Base-by-base conservation (phyloP, 2,329 filamentous ascomycete species). In the Ophiostoma quercus region DNA sequence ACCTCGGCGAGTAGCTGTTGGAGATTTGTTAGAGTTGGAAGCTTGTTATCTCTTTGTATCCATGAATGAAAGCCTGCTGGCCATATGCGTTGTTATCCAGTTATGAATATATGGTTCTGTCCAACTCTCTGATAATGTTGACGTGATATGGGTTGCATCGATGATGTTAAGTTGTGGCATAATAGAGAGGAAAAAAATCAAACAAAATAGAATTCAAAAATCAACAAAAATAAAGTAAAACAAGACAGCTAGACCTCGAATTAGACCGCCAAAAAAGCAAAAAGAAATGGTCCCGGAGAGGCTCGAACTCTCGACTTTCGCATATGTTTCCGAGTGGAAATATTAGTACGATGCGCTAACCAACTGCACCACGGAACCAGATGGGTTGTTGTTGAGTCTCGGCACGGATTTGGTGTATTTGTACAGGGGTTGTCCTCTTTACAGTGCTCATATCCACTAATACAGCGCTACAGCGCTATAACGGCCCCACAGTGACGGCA, bases 1-100 rank as follows among this genome's bases (percentile, higher is more conserved):
- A 88, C 73, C 74, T 88, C 71, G 81, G 80, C 51, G 72, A 60
- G 54, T 60, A 60, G 14, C 41, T 43, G 16, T 16, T 16, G 25
- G 25, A 29, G 25, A 29, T 29, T 1, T 29, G 25, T 29, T 29
- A 2, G 25, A 29, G 25, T 29, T 29, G 2, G 25, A 29, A 1
- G 25, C 25, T 29, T 29, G 25, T 29, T 29, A 29, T 29, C 25
- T 2, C 2, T 29, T 29, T 29, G 2, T 29, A 29, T 29, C 2
- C 25, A 29, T 29, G 25, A 29, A 29, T 29, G 25, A 29, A 29
- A 29, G 25, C 25, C 25, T 29, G 25, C 25, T 2, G 25, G 25
- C 25, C 25, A 29, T 29, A 29, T 29, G 25, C 25, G 2, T 29
- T 29, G 25, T 29, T 29, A 29, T 29, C 25, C 25, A 29, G 25